Base-by-base conservation (phyloP, 371 early-diverging fungal species). In the Chytridium lagenaria region DNA sequence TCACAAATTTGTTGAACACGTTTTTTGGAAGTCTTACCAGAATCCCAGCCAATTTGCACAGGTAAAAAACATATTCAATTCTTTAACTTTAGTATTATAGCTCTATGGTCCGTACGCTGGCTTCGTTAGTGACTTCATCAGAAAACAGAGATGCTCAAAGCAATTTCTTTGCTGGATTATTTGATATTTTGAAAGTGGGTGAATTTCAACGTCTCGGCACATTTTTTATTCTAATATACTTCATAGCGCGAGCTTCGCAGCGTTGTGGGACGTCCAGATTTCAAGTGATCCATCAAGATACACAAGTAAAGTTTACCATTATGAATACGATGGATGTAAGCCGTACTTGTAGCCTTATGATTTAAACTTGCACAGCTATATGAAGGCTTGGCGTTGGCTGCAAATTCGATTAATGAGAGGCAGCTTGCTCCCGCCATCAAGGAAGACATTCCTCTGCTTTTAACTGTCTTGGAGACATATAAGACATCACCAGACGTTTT, bases 341-440 rank as follows among this genome's bases (percentile, higher is more conserved):
- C 2, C 44, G 31, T 23, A 15, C 28, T 59, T 31, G 15, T 38
- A 63, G 5, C 37, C 22, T 67, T 67, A 7, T 1, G 19, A 26
- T n/a, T 51, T 59, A n/a, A n/a, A 2, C 40, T 26, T n/a, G n/a
- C 50, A 1, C 75, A 83, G 85, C 88, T 93, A 90, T 90, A 91
- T 78, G 89, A 89, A 73, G 94, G 94, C 37, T 78, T 93, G 10
- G 92, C 92, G n/a, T 75, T 90, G 30, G 89, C 92, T 3, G 83
- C 88, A 38, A 88, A 92, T 69, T 86, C 83, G 71, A 81, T 77
- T 64, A 93, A 91, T 68, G 88, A 89, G 16, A 82, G 34, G 10
- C 2, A 12, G 31, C 36, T 61, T 26, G 23, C 23, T 26, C 12
- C 26, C 12, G 61, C 61, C 7, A 31, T 61, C 16, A 34, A 33